phyloP scores from a whole-genome alignment of 2,329 filamentous ascomycete species.

The Endocalyx cinctus region DNA sequence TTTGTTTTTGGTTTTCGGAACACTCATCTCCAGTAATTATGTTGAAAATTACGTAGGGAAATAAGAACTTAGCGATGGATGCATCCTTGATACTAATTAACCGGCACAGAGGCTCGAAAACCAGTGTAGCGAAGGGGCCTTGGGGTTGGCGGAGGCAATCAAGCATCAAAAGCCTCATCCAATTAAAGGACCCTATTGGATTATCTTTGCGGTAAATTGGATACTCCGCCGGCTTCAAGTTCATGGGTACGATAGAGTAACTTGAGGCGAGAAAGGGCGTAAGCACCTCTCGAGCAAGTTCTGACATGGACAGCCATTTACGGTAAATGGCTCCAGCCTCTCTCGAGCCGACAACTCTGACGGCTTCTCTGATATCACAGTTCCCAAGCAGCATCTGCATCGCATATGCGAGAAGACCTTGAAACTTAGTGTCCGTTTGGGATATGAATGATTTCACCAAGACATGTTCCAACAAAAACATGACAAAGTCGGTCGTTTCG shows the following conservation, averaged over 20 bases:
- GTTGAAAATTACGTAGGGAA: constrained; percentile 84
- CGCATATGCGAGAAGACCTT: constrained; percentile 87
- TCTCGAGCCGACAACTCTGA: constrained; percentile 34
- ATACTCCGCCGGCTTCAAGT: constrained; percentile 57
- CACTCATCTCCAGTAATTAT: constrained; percentile 66
- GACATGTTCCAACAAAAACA: constrained; percentile 81
- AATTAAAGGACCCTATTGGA: constrained; percentile 71
- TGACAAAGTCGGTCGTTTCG: constrained; percentile 80
- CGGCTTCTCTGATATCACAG: constrained; percentile 64
- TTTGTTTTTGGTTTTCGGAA: constrained; percentile 55
- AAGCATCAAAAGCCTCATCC: constrained; percentile 75
- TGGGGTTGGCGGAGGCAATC: constrained; percentile 78
- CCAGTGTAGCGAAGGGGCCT: constrained; percentile 65
- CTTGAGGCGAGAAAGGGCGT: constrained; percentile 82
- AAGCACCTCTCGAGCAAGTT: constrained; percentile 73
- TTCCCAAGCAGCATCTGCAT: constrained; percentile 88
- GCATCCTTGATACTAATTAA: constrained; percentile 83
- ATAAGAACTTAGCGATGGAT: constrained; percentile 78
- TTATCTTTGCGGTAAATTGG: constrained; percentile 70
- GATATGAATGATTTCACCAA: constrained; percentile 90
- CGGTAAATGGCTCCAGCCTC: constrained; percentile 59
- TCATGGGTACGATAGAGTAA: constrained; percentile 67
- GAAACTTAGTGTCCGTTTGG: constrained; percentile 78
- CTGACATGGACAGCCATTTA: constrained; percentile 75
- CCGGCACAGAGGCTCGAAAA: constrained; percentile 78